Conservation (phyloP, 2,329 filamentous ascomycete species). For the Colletotrichum tropicale region DNA sequence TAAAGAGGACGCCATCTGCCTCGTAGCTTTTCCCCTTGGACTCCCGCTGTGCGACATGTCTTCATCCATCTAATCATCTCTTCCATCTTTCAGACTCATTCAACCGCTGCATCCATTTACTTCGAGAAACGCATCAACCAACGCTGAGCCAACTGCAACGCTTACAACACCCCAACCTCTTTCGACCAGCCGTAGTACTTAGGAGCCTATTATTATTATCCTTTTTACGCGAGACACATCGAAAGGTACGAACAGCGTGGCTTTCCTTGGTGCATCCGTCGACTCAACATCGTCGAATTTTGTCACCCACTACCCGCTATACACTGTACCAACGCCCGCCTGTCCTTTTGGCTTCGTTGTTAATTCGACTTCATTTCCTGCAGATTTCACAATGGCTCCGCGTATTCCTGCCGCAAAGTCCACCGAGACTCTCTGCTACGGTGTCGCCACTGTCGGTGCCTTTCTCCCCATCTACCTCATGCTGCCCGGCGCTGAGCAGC, state of each 20-base stretch:
- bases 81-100: neutral
- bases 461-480: constrained; percentile 63
- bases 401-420: constrained; percentile 53
- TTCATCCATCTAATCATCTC: neutral
- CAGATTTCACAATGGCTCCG: constrained; percentile 36
- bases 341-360: neutral
- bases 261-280: neutral
- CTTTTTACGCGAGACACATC: neutral
- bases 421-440: constrained; percentile 57
- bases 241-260: neutral
- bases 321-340: neutral
- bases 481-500: constrained; percentile 60
- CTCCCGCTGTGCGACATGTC: neutral
- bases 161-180: neutral
- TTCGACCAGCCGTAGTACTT: neutral
- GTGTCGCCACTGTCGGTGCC: constrained; percentile 56
- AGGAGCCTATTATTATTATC: neutral
- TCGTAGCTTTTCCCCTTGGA: neutral
- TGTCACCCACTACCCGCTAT: neutral
- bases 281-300: neutral
- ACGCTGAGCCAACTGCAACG: neutral
- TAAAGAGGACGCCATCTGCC: constrained; percentile 12
- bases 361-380: neutral
- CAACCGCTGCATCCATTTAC: neutral
- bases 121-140: neutral